These are phyloP conservation scores for Sugiyamaella xylanicola DNA, from an alignment of 1,139 yeast species.

Conservation along the genomic window DNA sequence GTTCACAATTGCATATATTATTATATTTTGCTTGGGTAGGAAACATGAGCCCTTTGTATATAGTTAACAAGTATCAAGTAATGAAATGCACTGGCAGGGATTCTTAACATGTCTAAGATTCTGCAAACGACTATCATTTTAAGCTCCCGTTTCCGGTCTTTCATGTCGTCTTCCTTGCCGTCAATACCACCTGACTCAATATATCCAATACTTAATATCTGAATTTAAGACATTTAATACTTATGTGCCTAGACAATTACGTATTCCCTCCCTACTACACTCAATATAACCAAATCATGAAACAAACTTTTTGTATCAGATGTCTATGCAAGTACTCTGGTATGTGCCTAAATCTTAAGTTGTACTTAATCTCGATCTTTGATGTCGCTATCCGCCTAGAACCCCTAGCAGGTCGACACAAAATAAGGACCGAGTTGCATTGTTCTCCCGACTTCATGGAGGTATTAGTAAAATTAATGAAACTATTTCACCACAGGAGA, in stretches of 20 bases:
- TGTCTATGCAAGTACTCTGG: background rate
- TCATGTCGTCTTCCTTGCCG: background rate
- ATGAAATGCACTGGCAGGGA: background rate
- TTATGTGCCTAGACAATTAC: background rate
- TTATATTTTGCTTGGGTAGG: background rate
- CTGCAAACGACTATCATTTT: background rate
- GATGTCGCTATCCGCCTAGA: background rate
- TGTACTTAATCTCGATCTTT: background rate
- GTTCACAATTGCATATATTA: conserved; percentile 9
- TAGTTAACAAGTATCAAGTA: background rate
- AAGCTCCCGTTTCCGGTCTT: background rate
- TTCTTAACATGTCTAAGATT: background rate
- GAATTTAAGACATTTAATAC: background rate
- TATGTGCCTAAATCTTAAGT: background rate
- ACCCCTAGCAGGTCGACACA: background rate
- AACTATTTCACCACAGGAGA: background rate
- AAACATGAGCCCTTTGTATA: background rate
- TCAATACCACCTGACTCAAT: background rate
- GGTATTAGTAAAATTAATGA: conserved; percentile 1
- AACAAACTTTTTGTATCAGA: conserved; percentile 1
- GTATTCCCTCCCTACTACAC: background rate
- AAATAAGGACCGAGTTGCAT: background rate
- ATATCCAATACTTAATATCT: background rate
- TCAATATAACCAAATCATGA: background rate
- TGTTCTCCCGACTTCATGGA: background rate